These are phyloP conservation scores for Tubosaeta sp. DNA, from an alignment of 768 basidiomycete species.

Conservation along the genomic window DNA sequence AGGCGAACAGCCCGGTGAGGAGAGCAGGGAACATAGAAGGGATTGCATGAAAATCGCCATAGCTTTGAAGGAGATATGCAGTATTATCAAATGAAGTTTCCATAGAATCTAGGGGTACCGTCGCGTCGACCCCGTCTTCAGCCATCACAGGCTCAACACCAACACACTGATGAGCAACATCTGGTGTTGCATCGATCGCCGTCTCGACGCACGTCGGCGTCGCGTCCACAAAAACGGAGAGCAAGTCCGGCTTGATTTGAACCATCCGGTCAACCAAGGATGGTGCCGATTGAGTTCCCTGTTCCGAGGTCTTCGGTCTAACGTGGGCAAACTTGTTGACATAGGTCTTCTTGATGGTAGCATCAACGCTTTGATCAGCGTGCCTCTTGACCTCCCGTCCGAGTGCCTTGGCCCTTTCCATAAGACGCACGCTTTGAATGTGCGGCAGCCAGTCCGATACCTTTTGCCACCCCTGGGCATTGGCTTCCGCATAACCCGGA, in stretches of 20 bases:
- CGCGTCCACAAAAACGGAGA: slow-evolving; percentile 49
- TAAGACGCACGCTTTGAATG: slow-evolving; percentile 59
- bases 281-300: slow-evolving; percentile 37
- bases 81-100: slow-evolving; percentile 23
- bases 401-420: slow-evolving; percentile 49
- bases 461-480: slow-evolving; percentile 66
- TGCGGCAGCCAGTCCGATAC: slow-evolving; percentile 68
- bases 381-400: slow-evolving; percentile 16
- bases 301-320: slow-evolving; percentile 33
- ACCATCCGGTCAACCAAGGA: slow-evolving; percentile 35
- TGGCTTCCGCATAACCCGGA: slow-evolving; percentile 62
- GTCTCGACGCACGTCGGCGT: slow-evolving; percentile 43
- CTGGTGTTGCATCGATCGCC: slow-evolving; percentile 43
- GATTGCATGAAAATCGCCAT: slow-evolving; percentile 29
- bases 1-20: slow-evolving; percentile 38
- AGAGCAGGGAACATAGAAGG: slow-evolving; percentile 28
- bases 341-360: slow-evolving; percentile 39
- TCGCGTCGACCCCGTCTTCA: slow-evolving; percentile 34
- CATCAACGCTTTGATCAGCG: slow-evolving; percentile 48
- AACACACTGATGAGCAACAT: slow-evolving; percentile 30
- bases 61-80: slow-evolving; percentile 18
- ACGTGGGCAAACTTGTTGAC: slow-evolving; percentile 41
- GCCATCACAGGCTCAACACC: slow-evolving; percentile 25
- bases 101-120: slow-evolving; percentile 16
- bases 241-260: slow-evolving; percentile 36